Conservation (phyloP, 106 monocot genomes). For the Gastrodia elata region DNA sequence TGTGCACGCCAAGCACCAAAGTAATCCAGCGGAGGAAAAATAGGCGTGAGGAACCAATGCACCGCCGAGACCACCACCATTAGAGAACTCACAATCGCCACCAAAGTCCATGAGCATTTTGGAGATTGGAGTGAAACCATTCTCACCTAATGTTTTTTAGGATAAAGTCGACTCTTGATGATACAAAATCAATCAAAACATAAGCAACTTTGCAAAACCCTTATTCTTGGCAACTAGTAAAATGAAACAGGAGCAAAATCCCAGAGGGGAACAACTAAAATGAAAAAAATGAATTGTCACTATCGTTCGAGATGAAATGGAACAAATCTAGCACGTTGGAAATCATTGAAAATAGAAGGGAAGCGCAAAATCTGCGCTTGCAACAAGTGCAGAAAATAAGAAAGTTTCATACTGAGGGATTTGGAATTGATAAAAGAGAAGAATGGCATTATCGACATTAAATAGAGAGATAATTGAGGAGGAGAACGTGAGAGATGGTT, state of each 20-base stretch:
- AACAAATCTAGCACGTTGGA: neutral
- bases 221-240: neutral
- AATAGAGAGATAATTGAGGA: neutral
- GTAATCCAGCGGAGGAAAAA: slow-evolving; percentile 37
- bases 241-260: neutral
- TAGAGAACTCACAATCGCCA: slow-evolving; percentile 23
- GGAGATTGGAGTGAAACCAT: slow-evolving; percentile 18
- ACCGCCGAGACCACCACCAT: slow-evolving; percentile 17
- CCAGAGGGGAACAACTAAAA: neutral
- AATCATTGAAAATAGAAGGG: neutral
- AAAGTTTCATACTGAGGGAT: neutral
- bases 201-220: neutral
- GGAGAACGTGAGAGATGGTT: slow-evolving; percentile 4
- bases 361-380: neutral
- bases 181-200: neutral
- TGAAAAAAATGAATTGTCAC: neutral
- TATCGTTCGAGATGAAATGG: neutral
- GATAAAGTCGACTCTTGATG: neutral
- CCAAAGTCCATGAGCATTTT: slow-evolving; percentile 47
- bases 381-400: neutral
- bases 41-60: slow-evolving; percentile 43
- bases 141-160: neutral
- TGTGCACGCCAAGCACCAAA: slow-evolving; percentile 13
- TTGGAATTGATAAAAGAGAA: neutral
- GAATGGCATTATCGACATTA: neutral